phyloP scores from a whole-genome alignment of 257 asterid genomes.

The Coffea canephora region DNA sequence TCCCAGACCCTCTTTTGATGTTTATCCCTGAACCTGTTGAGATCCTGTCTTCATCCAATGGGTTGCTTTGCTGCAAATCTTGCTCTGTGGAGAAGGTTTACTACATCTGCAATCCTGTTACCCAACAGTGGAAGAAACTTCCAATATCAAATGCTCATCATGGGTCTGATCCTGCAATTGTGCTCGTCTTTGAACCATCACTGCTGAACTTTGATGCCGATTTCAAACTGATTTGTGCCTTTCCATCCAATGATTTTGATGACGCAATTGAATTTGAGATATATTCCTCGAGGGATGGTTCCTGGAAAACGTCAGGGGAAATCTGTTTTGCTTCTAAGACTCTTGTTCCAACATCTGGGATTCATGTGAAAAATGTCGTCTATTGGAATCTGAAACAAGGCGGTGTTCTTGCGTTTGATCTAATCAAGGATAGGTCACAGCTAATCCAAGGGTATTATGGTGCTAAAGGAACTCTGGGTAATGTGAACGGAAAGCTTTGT shows the following conservation, averaged over 20 bases:
- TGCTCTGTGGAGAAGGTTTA: slow-evolving; percentile 27
- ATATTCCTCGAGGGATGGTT: slow-evolving; percentile 42
- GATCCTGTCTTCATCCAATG: slow-evolving; percentile 47
- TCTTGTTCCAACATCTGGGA: slow-evolving; percentile 28
- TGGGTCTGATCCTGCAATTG: slow-evolving; percentile 35
- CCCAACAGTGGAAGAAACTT: slow-evolving; percentile 42
- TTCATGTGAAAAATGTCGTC: slow-evolving; percentile 39
- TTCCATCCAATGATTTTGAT: slow-evolving; percentile 43
- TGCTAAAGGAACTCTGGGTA: slow-evolving; percentile 22
- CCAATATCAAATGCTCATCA: slow-evolving; percentile 49
- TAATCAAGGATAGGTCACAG: slow-evolving; percentile 42
- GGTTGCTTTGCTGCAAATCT: slow-evolving; percentile 53
- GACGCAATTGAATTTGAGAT: slow-evolving; percentile 57
- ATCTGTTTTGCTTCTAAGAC: slow-evolving; percentile 32
- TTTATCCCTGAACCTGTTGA: slow-evolving; percentile 52
- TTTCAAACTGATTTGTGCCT: slow-evolving; percentile 46
- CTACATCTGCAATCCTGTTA: slow-evolving; percentile 53
- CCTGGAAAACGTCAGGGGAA: slow-evolving; percentile 52
- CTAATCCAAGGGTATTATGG: slow-evolving; percentile 3
- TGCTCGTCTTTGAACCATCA: slow-evolving; percentile 55
- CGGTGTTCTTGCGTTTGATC: slow-evolving; percentile 34
- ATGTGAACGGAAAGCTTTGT: slow-evolving; percentile 41
- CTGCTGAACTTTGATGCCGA: slow-evolving; percentile 46
- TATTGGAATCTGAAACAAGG: slow-evolving; percentile 32
- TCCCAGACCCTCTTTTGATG: slow-evolving; percentile 44